phyloP scores from a whole-genome alignment of 2,329 filamentous ascomycete genomes.

The Aspergillus tanneri region DNA sequence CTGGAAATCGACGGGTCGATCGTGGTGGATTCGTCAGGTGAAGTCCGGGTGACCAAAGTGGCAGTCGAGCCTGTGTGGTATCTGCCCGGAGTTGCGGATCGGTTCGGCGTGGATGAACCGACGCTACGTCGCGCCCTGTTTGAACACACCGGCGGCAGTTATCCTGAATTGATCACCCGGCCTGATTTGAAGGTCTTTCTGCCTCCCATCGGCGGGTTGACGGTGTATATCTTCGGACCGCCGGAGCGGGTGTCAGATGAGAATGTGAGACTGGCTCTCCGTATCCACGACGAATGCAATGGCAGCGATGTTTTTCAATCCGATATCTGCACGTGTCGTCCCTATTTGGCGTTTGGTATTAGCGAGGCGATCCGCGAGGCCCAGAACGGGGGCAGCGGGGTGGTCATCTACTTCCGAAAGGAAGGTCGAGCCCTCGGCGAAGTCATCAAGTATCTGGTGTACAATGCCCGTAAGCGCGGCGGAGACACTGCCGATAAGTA shows the following conservation, averaged over 20 bases:
- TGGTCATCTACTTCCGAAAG: conserved; percentile 98
- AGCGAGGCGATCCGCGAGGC: conserved; percentile 97
- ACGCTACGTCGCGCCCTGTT: conserved; percentile 83
- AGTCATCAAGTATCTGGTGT: conserved; percentile 83
- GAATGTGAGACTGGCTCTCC: conserved; percentile 73
- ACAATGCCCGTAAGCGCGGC: conserved; percentile 49
- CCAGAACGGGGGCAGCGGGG: conserved; percentile 86
- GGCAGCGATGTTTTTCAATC: conserved; percentile 97
- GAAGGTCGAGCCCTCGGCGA: conserved; percentile 93
- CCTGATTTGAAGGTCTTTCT: conserved; percentile 94
- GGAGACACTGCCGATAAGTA: conserved; percentile 56
- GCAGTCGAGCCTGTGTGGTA: conserved; percentile 95
- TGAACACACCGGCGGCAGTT: conserved; percentile 93
- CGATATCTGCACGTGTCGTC: conserved; percentile 90
- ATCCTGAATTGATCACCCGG: conserved; percentile 93
- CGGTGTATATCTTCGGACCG: conserved; percentile 96
- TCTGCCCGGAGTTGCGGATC: conserved; percentile 80
- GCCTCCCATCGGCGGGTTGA: conserved; percentile 90
- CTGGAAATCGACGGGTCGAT: conserved; percentile 82
- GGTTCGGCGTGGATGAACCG: conserved; percentile 90
- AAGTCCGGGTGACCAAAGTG: conserved; percentile 92
- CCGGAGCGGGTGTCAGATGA: conserved; percentile 91
- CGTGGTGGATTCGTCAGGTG: conserved; percentile 79
- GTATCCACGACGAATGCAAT: conserved; percentile 88
- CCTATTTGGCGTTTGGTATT: conserved; percentile 94